A percentile compares a stretch with the other conserved stretches of the same genome.
These are phyloP conservation scores for Ustilago curta DNA, from an alignment of 1,284 basidiomycete species.

Conservation along the genomic window DNA sequence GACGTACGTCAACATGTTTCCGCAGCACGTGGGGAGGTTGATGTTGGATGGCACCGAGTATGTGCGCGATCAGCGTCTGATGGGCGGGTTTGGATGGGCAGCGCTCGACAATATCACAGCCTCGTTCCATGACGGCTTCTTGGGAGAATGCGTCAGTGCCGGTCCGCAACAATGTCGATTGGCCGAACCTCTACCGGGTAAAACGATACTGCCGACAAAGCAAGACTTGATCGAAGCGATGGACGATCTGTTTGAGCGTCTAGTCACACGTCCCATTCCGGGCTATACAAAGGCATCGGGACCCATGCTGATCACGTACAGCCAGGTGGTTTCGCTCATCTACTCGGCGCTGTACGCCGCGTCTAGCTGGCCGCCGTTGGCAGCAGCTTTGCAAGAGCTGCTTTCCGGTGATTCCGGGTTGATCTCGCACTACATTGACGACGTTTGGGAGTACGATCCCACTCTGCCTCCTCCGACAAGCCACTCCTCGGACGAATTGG, in stretches of 20 bases:
- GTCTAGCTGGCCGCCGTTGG: constrained; percentile 24
- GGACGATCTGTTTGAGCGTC: constrained; percentile 21
- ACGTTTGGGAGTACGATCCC: constrained; percentile 44
- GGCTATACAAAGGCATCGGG: constrained; percentile 22
- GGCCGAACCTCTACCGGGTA: constrained; percentile 11
- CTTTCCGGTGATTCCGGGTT: constrained; percentile 28
- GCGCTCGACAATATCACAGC: constrained; percentile 49
- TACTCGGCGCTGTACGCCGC: constrained; percentile 35
- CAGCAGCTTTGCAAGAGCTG: constrained; percentile 20
- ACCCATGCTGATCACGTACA: constrained; percentile 40
- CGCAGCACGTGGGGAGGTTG: constrained; percentile 28
- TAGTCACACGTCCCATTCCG: constrained; percentile 27
- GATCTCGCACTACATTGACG: constrained; percentile 24
- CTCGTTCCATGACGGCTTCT: constrained; percentile 40
- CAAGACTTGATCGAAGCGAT: constrained; percentile 15
- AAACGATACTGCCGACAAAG: neutral
- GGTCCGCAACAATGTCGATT: constrained; percentile 36
- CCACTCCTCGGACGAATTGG: constrained; percentile 33
- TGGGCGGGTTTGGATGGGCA: constrained; percentile 39
- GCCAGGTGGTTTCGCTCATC: constrained; percentile 27
- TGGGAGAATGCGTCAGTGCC: constrained; percentile 46
- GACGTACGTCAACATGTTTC: constrained; percentile 51
- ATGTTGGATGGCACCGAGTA: constrained; percentile 45
- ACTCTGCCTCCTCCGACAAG: neutral
- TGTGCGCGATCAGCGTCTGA: constrained; percentile 29